Conservation (phyloP, 495 filamentous ascomycete genomes). For the Tuber indicum region DNA sequence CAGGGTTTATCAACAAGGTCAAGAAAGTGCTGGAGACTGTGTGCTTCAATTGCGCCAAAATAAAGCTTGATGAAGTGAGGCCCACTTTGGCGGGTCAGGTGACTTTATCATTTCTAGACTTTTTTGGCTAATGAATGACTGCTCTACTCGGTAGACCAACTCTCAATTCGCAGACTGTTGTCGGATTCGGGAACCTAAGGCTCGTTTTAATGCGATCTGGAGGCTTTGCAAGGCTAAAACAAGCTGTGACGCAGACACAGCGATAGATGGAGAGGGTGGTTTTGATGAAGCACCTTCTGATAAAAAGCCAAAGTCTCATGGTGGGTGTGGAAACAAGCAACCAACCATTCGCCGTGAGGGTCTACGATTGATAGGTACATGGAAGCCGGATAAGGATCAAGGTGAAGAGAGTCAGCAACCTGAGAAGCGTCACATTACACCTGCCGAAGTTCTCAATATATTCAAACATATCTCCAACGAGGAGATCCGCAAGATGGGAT, state of each 20-base stretch:
- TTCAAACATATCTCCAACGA: constrained; percentile 73
- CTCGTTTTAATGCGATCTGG: constrained; percentile 85
- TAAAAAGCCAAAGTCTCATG: constrained; percentile 54
- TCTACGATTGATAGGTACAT: constrained; percentile 72
- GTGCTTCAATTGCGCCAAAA: constrained; percentile 96
- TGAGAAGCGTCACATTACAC: constrained; percentile 80
- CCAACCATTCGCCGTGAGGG: constrained; percentile 79
- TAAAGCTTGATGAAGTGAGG: constrained; percentile 92
- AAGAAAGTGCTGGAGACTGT: constrained; percentile 97
- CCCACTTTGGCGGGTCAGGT: constrained; percentile 49
- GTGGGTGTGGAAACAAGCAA: constrained; percentile 87
- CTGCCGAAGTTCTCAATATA: constrained; percentile 72
- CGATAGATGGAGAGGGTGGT: constrained; percentile 58
- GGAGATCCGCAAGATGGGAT: constrained; percentile 76
- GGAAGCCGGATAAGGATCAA: constrained; percentile 67
- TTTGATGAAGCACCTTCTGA: constrained; percentile 46
- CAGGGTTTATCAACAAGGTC: constrained; percentile 90
- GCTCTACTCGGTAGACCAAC: constrained; percentile 58
- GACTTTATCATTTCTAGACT: constrained; percentile 34
- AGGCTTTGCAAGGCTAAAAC: constrained; percentile 77
- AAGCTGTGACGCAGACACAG: constrained; percentile 67
- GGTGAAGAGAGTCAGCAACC: constrained; percentile 58
- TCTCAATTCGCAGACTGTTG: constrained; percentile 73
- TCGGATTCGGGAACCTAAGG: constrained; percentile 79
- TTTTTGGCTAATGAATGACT: constrained; percentile 35